These are phyloP conservation scores for Exserohilum rostratum DNA, from an alignment of 2,329 filamentous ascomycete genomes.

Conservation along the genomic window DNA sequence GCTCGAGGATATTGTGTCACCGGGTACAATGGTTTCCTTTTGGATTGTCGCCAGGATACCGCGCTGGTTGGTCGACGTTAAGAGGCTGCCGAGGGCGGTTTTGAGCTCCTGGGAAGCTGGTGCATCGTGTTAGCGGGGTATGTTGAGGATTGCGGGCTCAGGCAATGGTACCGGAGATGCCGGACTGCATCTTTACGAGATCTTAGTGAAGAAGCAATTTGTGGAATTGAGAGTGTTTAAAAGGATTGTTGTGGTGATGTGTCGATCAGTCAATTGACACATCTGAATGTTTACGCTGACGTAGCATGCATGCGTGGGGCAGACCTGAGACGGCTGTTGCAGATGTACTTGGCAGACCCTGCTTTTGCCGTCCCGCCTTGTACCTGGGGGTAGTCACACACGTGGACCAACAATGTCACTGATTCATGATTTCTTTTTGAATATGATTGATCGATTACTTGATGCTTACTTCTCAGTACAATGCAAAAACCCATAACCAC, in stretches of 20 bases:
- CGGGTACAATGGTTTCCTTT: slow-evolving; percentile 70
- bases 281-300: slow-evolving; percentile 13
- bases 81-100: slow-evolving; percentile 72
- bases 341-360: slow-evolving; percentile 12
- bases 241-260: not conserved
- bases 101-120: slow-evolving; percentile 76
- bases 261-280: not conserved
- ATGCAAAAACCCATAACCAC: not conserved
- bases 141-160: not conserved
- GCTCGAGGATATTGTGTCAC: slow-evolving; percentile 59
- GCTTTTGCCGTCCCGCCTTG: not conserved
- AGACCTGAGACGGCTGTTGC: slow-evolving; percentile 15
- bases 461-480: not conserved
- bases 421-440: not conserved
- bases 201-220: not conserved
- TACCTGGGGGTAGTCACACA: not conserved
- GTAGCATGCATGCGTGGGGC: slow-evolving; percentile 27
- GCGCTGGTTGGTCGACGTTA: slow-evolving; percentile 66
- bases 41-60: slow-evolving; percentile 73
- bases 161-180: slow-evolving; percentile 68
- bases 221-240: not conserved
- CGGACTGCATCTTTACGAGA: slow-evolving; percentile 70
- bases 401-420: not conserved
- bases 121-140: slow-evolving; percentile 19
- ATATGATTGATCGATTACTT: not conserved